Percentiles rank a stretch among this genome's conserved stretches.
Conservation (phyloP, 306 rosid genomes). For the Cotoneaster glaucophyllus region DNA sequence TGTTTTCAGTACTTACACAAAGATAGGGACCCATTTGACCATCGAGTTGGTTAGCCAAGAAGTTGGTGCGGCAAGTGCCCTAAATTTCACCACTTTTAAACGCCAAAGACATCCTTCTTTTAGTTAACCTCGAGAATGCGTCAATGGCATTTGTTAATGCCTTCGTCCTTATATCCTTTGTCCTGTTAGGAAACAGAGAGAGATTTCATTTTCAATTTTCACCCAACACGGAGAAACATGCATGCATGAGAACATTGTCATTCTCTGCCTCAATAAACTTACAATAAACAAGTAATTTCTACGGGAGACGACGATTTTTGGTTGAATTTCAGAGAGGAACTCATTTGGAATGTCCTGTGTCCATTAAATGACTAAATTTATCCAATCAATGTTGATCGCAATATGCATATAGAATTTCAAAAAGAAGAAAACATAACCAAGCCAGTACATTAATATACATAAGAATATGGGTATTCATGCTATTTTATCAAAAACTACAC, state of each 20-base stretch:
- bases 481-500: not conserved
- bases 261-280: not conserved
- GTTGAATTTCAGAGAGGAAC: not conserved
- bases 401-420: no score
- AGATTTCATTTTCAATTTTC: not conserved
- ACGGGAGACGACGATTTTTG: not conserved
- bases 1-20: constrained; percentile 3
- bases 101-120: constrained; percentile 5
- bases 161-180: constrained; percentile 30
- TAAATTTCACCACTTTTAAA: constrained; percentile 25
- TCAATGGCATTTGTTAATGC: constrained; percentile 29
- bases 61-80: constrained; percentile 59
- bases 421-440: not conserved
- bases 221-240: not conserved
- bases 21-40: constrained; percentile 25
- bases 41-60: constrained; percentile 38
- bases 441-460: not conserved
- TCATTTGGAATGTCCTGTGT: not conserved
- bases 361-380: not conserved
- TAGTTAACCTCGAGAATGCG: constrained; percentile 12
- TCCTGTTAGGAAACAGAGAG: not conserved
- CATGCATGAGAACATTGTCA: not conserved
- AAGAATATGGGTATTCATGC: not conserved
- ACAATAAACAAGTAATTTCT: not conserved
- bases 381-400: not conserved